A percentile compares a stretch with the other conserved stretches of the same genome.
Evolutionary conservation across 495 filamentous ascomycete genomes (phyloP).

Genomic region (Elasticomyces elasticus): DNA sequence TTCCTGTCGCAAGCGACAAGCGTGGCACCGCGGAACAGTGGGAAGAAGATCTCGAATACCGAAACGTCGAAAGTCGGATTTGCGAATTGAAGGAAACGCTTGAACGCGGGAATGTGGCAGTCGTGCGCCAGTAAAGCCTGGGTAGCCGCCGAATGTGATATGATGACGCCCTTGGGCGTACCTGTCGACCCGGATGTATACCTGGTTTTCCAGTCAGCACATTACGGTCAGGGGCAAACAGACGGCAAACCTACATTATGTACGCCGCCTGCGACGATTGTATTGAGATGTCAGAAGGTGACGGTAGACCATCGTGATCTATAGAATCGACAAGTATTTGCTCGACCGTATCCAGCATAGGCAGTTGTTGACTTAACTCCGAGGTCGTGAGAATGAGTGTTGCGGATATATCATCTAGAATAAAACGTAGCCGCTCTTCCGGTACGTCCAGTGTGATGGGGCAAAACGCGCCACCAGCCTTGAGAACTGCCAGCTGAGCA

Average conservation of each 20-base stretch:
- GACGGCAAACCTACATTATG: slow-evolving; percentile 52
- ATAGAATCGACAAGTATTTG: slow-evolving; percentile 22
- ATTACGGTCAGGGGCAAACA: not conserved
- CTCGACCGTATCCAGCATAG: too few species aligned
- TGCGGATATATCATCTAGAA: slow-evolving; percentile 52
- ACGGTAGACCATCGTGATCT: not conserved
- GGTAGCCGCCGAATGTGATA: slow-evolving; percentile 66
- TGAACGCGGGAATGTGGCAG: slow-evolving; percentile 57
- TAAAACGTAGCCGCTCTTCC: slow-evolving; percentile 60
- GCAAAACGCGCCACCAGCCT: slow-evolving; percentile 70
- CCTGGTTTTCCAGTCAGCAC: not conserved
- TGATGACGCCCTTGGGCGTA: slow-evolving; percentile 71
- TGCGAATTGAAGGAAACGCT: slow-evolving; percentile 76
- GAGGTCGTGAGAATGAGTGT: slow-evolving; percentile 27
- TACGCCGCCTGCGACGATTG: slow-evolving; percentile 53
- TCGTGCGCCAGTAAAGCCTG: slow-evolving; percentile 72
- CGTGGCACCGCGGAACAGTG: slow-evolving; percentile 57
- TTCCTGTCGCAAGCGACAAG: slow-evolving; percentile 57
- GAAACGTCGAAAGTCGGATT: slow-evolving; percentile 83
- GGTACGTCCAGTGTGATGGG: slow-evolving; percentile 65
- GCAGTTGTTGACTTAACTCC: slow-evolving; percentile 5
- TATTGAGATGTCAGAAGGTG: not conserved
- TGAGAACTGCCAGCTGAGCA: slow-evolving; percentile 59
- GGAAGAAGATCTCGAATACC: slow-evolving; percentile 82
- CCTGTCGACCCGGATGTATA: slow-evolving; percentile 87